A percentile compares a stretch with the other conserved stretches of the same genome.
These are phyloP conservation scores for Aspergillus felis DNA, from an alignment of 2,329 filamentous ascomycete species.

Conservation along the genomic window DNA sequence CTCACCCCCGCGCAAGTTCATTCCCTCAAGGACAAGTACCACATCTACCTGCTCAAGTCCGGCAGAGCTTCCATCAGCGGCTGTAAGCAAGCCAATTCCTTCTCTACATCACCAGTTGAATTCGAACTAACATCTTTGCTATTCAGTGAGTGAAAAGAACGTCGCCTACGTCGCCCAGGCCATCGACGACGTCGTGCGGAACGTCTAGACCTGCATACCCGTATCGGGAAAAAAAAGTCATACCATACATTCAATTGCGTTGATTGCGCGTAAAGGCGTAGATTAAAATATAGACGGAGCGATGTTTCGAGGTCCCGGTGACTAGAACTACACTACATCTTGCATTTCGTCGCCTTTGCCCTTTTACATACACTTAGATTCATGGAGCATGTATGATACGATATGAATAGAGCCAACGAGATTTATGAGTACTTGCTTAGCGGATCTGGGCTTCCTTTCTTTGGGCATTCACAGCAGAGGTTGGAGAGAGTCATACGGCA, in stretches of 20 bases:
- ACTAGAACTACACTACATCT: neutral
- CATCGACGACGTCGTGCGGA: constrained; percentile 36
- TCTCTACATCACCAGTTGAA: neutral
- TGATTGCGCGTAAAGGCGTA: neutral
- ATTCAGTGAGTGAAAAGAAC: constrained; percentile 37
- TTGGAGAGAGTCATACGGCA: neutral
- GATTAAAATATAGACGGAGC: neutral
- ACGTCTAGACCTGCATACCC: constrained; percentile 11
- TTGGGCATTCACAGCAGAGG: neutral
- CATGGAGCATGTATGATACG: neutral
- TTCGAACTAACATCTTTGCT: constrained; percentile 1
- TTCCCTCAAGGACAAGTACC: constrained; percentile 38
- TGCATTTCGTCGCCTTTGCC: neutral
- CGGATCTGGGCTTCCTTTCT: neutral
- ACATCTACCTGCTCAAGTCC: constrained; percentile 42
- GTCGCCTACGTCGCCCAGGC: constrained; percentile 38
- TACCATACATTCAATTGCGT: neutral
- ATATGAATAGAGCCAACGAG: neutral
- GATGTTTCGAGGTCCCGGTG: neutral
- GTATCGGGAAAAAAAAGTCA: neutral
- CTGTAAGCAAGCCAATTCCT: constrained; percentile 23
- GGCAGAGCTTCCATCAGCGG: constrained; percentile 39
- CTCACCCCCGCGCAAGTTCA: constrained; percentile 44
- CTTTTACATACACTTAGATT: neutral
- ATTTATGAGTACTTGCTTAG: neutral